phyloP scores from a whole-genome alignment of 148 eudicot genomes.

The Nyssa sinensis region DNA sequence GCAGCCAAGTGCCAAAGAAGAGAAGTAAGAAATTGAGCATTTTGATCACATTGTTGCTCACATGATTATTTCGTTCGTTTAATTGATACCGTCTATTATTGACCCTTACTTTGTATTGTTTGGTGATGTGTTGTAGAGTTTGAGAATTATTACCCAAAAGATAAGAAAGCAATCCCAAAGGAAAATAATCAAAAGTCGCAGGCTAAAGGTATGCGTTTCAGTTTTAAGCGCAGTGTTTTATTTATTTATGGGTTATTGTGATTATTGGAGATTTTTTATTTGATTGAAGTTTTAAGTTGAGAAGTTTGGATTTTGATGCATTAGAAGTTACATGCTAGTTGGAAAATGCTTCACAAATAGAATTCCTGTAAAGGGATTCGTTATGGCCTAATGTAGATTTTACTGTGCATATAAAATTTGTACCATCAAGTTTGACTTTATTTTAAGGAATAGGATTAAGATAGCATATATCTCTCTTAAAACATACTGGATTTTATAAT shows the following conservation, averaged over 20 bases:
- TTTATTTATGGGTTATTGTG: background rate
- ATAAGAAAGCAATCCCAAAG: constrained; percentile 41
- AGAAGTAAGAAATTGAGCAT: constrained; percentile 28
- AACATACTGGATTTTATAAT: too few relatives aligned
- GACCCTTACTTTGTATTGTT: too few relatives aligned
- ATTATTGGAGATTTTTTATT: background rate
- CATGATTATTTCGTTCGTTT: background rate
- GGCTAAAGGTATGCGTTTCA: constrained; percentile 22
- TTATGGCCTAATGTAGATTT: background rate
- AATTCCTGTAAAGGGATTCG: background rate
- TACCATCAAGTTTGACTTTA: too few relatives aligned
- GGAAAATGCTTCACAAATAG: background rate
- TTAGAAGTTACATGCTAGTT: background rate
- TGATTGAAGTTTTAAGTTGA: background rate
- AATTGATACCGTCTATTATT: background rate
- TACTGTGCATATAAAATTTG: too few relatives aligned
- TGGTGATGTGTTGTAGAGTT: constrained; percentile 44
- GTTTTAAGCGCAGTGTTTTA: background rate
- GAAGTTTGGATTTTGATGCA: background rate
- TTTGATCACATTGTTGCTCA: background rate
- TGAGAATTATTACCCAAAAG: constrained; percentile 49
- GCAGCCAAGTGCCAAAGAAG: constrained; percentile 40
- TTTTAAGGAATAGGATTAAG: too few relatives aligned
- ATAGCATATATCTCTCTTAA: too few relatives aligned
- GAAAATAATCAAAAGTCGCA: constrained; percentile 35